A percentile compares a stretch with the other conserved stretches of the same genome.
Evolutionary conservation across 805 yeast species (phyloP).

Genomic region (Pichia pseudocactophila): DNA sequence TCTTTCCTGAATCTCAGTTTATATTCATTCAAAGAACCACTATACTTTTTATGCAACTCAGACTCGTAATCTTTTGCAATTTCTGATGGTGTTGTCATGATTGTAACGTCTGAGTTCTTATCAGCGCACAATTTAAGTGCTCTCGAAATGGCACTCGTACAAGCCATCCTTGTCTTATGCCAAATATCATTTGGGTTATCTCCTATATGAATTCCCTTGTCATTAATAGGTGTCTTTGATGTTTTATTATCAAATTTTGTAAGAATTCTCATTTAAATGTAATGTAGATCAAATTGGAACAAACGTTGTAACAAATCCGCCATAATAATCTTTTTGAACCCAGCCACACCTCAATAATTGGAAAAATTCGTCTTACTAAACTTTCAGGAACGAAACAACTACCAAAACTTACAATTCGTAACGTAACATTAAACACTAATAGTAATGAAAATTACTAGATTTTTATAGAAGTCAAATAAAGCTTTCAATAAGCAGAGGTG

Average conservation of each 20-base stretch:
- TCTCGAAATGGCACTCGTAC: slow-evolving; percentile 15
- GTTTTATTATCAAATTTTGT: background rate
- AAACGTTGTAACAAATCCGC: too few relatives aligned
- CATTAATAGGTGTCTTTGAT: background rate
- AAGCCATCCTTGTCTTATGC: slow-evolving; percentile 20
- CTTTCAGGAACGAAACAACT: too few relatives aligned
- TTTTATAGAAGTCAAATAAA: too few relatives aligned
- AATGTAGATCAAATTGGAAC: too few relatives aligned
- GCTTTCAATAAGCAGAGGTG: too few relatives aligned
- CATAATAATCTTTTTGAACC: too few relatives aligned
- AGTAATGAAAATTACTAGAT: too few relatives aligned
- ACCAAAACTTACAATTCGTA: too few relatives aligned
- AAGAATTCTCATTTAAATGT: background rate
- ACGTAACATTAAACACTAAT: too few relatives aligned
- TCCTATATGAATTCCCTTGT: slow-evolving; percentile 4
- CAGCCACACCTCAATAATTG: too few relatives aligned
- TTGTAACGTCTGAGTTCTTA: background rate
- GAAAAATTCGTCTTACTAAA: too few relatives aligned
- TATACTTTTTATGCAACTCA: slow-evolving; percentile 14
- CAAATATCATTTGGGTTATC: slow-evolving; percentile 9
- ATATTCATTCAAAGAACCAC: slow-evolving; percentile 16
- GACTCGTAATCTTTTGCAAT: slow-evolving; percentile 20
- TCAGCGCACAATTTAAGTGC: slow-evolving; percentile 11
- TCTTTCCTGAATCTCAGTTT: slow-evolving; percentile 25
- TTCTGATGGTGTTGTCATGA: slow-evolving; percentile 1